Evolutionary conservation across 352 stramenopile species (phyloP).

Genomic region (Pythium scleroteichum): DNA sequence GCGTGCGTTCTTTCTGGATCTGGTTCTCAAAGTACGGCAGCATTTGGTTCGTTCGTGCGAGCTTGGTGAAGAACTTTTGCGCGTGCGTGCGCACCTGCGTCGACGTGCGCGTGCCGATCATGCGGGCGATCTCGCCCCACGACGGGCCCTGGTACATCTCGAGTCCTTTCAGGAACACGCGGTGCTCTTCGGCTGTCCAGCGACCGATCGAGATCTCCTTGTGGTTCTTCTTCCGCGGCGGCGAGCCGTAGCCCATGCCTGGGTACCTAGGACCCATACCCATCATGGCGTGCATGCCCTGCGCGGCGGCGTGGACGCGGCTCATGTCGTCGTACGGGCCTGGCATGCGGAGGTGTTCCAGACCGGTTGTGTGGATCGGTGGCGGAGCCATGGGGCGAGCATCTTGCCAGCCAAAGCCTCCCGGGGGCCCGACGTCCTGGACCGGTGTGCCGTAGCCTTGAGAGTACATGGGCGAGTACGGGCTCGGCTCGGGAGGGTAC

Average conservation of each 20-base stretch:
- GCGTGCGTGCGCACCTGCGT: slow-evolving; percentile 86
- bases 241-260: slow-evolving; percentile 15
- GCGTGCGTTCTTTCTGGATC: slow-evolving; percentile 68
- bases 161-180: slow-evolving; percentile 75
- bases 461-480: slow-evolving; percentile 26
- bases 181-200: slow-evolving; percentile 77
- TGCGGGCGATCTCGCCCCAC: slow-evolving; percentile 83
- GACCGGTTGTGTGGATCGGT: slow-evolving; percentile 20
- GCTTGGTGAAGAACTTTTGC: slow-evolving; percentile 90
- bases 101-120: slow-evolving; percentile 82
- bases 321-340: slow-evolving; percentile 22
- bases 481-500: neutral
- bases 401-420: slow-evolving; percentile 27
- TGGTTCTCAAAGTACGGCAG: slow-evolving; percentile 76
- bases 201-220: slow-evolving; percentile 72
- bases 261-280: slow-evolving; percentile 17
- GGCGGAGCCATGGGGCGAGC: slow-evolving; percentile 20
- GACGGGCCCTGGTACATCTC: slow-evolving; percentile 78
- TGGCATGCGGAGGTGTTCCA: slow-evolving; percentile 23
- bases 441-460: slow-evolving; percentile 21
- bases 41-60: slow-evolving; percentile 70
- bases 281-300: slow-evolving; percentile 34
- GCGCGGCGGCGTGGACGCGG: slow-evolving; percentile 23
- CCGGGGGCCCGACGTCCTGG: neutral
- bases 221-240: slow-evolving; percentile 31